These are phyloP conservation scores for Volvariella surrecta DNA, from an alignment of 1,284 basidiomycete species.

Conservation along the genomic window DNA sequence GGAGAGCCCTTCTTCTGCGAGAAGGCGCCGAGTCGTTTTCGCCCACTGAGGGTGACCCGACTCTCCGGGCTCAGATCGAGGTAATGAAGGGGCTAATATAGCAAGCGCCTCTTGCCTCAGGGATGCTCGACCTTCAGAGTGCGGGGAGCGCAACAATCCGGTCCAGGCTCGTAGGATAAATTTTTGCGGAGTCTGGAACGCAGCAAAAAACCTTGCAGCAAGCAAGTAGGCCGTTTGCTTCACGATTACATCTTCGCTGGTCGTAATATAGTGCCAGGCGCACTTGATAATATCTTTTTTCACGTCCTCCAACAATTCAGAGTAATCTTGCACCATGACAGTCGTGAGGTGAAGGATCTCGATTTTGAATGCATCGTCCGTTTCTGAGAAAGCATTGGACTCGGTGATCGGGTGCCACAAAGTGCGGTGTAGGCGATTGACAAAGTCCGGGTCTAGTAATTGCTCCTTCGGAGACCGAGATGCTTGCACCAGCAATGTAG, in stretches of 20 bases:
- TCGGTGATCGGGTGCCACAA: conserved; percentile 79
- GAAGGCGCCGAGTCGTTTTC: conserved; percentile 76
- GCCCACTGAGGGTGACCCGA: conserved; percentile 81
- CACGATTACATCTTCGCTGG: conserved; percentile 82
- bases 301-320: conserved; percentile 67
- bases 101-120: conserved; percentile 84
- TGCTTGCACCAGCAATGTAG: conserved; percentile 78
- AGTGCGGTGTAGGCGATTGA: conserved; percentile 60
- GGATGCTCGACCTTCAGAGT: conserved; percentile 75
- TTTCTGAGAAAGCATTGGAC: conserved; percentile 44
- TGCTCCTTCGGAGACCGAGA: conserved; percentile 43
- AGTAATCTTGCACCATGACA: conserved; percentile 81
- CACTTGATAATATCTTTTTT: conserved; percentile 96
- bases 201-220: conserved; percentile 90
- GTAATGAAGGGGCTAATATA: conserved; percentile 85
- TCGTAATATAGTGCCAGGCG: conserved; percentile 85
- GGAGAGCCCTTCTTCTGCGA: conserved; percentile 86
- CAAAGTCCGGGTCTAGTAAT: conserved; percentile 65
- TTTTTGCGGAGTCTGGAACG: conserved; percentile 87
- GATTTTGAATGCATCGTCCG: conserved; percentile 81
- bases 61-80: conserved; percentile 47
- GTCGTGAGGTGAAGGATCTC: conserved; percentile 91
- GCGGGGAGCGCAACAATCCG: conserved; percentile 79
- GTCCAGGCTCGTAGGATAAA: conserved; percentile 95
- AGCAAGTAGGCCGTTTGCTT: conserved; percentile 94